Percentiles rank a stretch among this genome's conserved stretches.
These are phyloP conservation scores for Diaporthe batatas DNA, from an alignment of 2,329 filamentous ascomycete genomes.

Conservation along the genomic window DNA sequence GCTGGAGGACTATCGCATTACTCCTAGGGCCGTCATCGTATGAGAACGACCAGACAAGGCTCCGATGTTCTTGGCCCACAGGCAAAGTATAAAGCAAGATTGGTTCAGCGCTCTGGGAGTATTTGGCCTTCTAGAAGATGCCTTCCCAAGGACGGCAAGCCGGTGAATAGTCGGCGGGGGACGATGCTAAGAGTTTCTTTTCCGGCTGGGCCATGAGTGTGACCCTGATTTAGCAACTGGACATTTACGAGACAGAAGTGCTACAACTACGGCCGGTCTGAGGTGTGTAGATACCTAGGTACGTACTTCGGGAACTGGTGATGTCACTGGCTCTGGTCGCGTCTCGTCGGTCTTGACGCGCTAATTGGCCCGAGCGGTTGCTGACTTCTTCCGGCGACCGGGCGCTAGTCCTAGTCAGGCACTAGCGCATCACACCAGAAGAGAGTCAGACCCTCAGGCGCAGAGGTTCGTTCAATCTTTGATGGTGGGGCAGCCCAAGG, in stretches of 20 bases:
- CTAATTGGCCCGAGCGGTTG: conserved; percentile 37
- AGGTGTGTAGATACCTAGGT: background rate
- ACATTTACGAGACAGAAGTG: background rate
- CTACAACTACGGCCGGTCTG: background rate
- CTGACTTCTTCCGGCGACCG: conserved; percentile 36
- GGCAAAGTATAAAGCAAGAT: background rate
- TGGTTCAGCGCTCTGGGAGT: background rate
- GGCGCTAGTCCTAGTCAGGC: background rate
- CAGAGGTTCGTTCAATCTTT: conserved; percentile 19
- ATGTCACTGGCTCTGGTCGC: background rate
- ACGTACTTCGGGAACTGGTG: conserved; percentile 4
- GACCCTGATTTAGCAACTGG: background rate
- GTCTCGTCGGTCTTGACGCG: conserved; percentile 2
- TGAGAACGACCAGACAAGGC: background rate
- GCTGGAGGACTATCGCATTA: background rate
- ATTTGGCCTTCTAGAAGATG: background rate
- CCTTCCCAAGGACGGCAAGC: background rate
- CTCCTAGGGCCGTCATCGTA: background rate
- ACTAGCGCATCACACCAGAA: conserved; percentile 35
- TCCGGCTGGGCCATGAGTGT: background rate
- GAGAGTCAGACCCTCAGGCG: conserved; percentile 13
- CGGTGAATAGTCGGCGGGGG: too few relatives aligned
- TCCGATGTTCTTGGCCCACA: too few relatives aligned
- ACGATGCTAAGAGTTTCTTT: too few relatives aligned
- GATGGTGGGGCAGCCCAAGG: conserved; percentile 33